phyloP scores from a whole-genome alignment of 1,284 basidiomycete species.

The Dichomitus squalens region DNA sequence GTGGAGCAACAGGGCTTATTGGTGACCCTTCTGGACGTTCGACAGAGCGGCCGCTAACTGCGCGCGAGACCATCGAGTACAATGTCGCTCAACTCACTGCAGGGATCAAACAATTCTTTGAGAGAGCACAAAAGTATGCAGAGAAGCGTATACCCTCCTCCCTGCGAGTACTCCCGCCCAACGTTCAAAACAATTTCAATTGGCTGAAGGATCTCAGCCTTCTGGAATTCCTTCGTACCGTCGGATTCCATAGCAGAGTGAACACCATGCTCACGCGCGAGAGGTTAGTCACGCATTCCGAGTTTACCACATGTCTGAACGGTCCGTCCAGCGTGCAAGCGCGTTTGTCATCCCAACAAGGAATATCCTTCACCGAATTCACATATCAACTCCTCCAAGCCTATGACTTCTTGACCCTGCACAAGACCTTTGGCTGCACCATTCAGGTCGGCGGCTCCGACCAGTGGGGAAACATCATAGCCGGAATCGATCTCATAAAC shows the following conservation, averaged over 20 bases:
- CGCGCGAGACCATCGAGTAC: constrained; percentile 55
- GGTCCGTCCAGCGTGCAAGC: constrained; percentile 70
- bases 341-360: constrained; percentile 76
- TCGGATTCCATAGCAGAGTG: constrained; percentile 83
- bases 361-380: constrained; percentile 97
- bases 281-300: constrained; percentile 55
- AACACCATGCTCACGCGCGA: constrained; percentile 92
- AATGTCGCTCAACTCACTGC: constrained; percentile 73
- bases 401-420: constrained; percentile 88
- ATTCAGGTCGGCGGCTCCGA: constrained; percentile 96
- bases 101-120: constrained; percentile 77
- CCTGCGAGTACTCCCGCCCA: constrained; percentile 33
- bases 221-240: constrained; percentile 84
- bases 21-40: constrained; percentile 94
- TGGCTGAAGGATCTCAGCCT: constrained; percentile 81
- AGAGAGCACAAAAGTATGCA: constrained; percentile 66
- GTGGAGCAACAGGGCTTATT: constrained; percentile 94
- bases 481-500: constrained; percentile 88
- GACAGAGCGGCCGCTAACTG: constrained; percentile 79
- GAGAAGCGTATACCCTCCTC: constrained; percentile 31
- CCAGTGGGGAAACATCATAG: constrained; percentile 98
- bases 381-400: constrained; percentile 97
- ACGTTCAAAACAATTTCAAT: constrained; percentile 81
- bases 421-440: constrained; percentile 70
- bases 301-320: neutral